A percentile compares a stretch with the other conserved stretches of the same genome.
These are phyloP conservation scores for Zelopaecilomyces penicillatus DNA, from an alignment of 2,329 filamentous ascomycete species.

Conservation along the genomic window DNA sequence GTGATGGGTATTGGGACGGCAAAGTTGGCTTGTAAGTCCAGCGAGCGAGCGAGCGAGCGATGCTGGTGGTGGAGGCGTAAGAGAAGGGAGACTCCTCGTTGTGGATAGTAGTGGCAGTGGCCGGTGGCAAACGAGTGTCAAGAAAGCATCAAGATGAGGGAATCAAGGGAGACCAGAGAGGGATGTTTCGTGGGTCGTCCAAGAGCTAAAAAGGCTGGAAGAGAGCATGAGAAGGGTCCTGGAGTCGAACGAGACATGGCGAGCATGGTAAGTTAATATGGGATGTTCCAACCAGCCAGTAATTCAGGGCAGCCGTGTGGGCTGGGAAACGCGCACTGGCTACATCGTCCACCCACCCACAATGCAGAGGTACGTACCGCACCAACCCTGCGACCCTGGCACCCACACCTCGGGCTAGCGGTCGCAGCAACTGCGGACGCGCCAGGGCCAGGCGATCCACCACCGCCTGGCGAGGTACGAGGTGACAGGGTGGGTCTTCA, in stretches of 20 bases:
- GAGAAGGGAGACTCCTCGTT: constrained; percentile 1
- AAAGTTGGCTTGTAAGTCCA: constrained; percentile 5
- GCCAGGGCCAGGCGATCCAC: constrained; percentile 4
- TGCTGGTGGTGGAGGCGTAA: constrained; percentile 1
- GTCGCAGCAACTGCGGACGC: neutral
- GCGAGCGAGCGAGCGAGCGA: neutral
- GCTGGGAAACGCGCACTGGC: constrained; percentile 2
- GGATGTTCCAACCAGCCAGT: constrained; percentile 9
- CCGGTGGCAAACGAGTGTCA: constrained; percentile 4
- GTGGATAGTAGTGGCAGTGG: neutral
- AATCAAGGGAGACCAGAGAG: constrained; percentile 5
- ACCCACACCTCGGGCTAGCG: too few species aligned
- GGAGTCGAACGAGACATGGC: constrained; percentile 1
- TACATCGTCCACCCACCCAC: neutral
- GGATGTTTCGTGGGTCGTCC: constrained; percentile 8
- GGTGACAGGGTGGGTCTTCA: too few species aligned
- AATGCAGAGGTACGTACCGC: too few species aligned
- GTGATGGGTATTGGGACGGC: neutral
- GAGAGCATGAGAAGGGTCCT: neutral
- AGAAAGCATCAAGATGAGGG: neutral
- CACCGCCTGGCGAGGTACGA: neutral
- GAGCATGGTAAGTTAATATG: constrained; percentile 6
- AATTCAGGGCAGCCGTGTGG: constrained; percentile 3
- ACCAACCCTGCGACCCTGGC: too few species aligned
- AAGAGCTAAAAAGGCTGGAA: neutral